These are phyloP conservation scores for Trichoderma harzianum DNA, from an alignment of 2,329 filamentous ascomycete genomes.

Conservation along the genomic window DNA sequence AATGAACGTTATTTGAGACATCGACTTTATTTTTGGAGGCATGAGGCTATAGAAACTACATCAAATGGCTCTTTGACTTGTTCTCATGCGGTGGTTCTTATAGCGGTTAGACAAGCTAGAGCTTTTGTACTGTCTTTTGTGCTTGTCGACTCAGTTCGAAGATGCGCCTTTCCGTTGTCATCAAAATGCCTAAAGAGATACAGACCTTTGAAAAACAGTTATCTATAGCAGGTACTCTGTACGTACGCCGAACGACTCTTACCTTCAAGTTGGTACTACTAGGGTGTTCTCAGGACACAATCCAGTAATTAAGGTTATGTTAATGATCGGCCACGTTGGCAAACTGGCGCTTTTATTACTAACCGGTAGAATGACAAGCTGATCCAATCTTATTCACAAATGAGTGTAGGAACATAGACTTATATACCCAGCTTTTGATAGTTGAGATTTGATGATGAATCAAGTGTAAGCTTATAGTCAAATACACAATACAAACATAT, in stretches of 20 bases:
- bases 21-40: no score
- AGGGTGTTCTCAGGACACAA: neutral
- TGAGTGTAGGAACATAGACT: no score
- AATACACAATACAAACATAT: no score
- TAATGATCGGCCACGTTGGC: neutral
- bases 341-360: neutral
- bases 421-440: no score
- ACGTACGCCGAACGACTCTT: neutral
- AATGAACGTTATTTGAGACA: no score
- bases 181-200: neutral
- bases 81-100: neutral
- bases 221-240: fast-evolving
- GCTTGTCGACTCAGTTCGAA: neutral
- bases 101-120: neutral
- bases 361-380: neutral
- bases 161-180: neutral
- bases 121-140: neutral
- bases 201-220: neutral
- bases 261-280: neutral
- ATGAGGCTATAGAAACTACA: neutral
- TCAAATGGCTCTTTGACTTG: neutral
- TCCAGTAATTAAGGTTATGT: neutral
- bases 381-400: no score
- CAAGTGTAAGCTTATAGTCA: no score
- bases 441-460: fast-evolving